phyloP scores from a whole-genome alignment of 176 grass and related monocot species.

The Cocos nucifera region DNA sequence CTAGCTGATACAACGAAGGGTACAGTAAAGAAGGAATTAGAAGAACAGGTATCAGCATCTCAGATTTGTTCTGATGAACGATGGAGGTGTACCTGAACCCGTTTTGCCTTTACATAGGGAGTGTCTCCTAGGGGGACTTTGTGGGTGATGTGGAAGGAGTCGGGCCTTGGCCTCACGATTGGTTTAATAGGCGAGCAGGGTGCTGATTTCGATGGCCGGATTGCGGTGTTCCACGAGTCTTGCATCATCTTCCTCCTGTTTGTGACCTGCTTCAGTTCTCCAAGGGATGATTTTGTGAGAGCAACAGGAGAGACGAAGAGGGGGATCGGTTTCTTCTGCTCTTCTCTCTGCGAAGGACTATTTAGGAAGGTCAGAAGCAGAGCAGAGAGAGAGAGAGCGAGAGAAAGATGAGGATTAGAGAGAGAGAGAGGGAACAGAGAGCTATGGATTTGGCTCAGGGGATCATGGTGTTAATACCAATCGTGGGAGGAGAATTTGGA shows the following conservation, averaged over 20 bases:
- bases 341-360: slow-evolving; percentile 19
- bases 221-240: slow-evolving; percentile 32
- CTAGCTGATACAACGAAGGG: slow-evolving; percentile 33
- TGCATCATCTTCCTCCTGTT: slow-evolving; percentile 36
- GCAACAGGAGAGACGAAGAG: background rate
- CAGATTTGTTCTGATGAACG: background rate
- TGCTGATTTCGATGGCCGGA: slow-evolving; percentile 51
- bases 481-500: background rate
- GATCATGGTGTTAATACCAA: slow-evolving; percentile 14
- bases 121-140: slow-evolving; percentile 90
- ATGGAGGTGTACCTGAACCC: slow-evolving; percentile 55
- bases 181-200: slow-evolving; percentile 74
- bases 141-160: slow-evolving; percentile 76
- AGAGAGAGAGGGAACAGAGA: background rate
- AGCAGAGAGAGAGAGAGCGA: background rate
- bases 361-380: too few relatives aligned
- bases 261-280: background rate
- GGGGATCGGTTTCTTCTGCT: background rate
- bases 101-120: slow-evolving; percentile 83
- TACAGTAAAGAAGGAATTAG: background rate
- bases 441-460: slow-evolving; percentile 25
- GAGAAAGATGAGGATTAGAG: background rate
- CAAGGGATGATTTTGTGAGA: too few relatives aligned
- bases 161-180: slow-evolving; percentile 39
- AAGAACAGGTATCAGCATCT: background rate